phyloP scores from a whole-genome alignment of 371 early-diverging fungal species.

The Coemansia sp. region DNA sequence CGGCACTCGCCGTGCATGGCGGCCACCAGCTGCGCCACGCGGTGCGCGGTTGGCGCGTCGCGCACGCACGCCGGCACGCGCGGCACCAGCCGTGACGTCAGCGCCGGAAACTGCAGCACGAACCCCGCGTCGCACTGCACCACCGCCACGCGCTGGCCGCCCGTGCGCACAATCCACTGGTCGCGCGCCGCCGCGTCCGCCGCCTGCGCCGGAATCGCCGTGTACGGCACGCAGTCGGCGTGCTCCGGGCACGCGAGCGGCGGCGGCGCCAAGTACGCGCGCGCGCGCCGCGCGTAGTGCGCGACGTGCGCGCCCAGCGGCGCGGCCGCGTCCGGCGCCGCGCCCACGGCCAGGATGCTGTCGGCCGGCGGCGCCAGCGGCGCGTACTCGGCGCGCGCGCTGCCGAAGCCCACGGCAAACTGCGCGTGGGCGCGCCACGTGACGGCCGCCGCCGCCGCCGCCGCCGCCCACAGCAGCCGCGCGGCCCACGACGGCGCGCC shows the following conservation, averaged over 20 bases:
- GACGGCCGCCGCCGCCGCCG: slow-evolving; percentile 4
- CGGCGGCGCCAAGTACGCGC: slow-evolving; percentile 24
- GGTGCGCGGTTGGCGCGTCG: slow-evolving; percentile 35
- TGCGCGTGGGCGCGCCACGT: slow-evolving; percentile 38
- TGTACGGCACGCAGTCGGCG: slow-evolving; percentile 39
- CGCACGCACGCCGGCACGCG: slow-evolving; percentile 37
- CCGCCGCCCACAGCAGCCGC: slow-evolving; percentile 15
- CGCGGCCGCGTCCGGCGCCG: neutral
- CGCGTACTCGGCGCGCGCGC: slow-evolving; percentile 27
- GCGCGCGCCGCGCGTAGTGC: slow-evolving; percentile 24
- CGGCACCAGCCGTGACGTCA: slow-evolving; percentile 35
- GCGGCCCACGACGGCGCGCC: slow-evolving; percentile 9
- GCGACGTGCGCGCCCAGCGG: slow-evolving; percentile 10
- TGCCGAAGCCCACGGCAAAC: slow-evolving; percentile 42
- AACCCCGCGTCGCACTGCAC: slow-evolving; percentile 45
- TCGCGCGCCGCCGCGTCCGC: slow-evolving; percentile 19
- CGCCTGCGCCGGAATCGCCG: slow-evolving; percentile 23
- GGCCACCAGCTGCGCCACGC: slow-evolving; percentile 34
- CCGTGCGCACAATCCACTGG: slow-evolving; percentile 31
- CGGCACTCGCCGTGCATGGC: slow-evolving; percentile 33
- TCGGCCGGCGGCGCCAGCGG: slow-evolving; percentile 17
- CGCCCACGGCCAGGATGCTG: slow-evolving; percentile 18
- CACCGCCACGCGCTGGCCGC: slow-evolving; percentile 12
- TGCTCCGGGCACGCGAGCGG: slow-evolving; percentile 47
- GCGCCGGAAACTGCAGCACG: slow-evolving; percentile 32